Evolutionary conservation across 352 stramenopile species (phyloP).

Genomic region (Phytophthora pini): DNA sequence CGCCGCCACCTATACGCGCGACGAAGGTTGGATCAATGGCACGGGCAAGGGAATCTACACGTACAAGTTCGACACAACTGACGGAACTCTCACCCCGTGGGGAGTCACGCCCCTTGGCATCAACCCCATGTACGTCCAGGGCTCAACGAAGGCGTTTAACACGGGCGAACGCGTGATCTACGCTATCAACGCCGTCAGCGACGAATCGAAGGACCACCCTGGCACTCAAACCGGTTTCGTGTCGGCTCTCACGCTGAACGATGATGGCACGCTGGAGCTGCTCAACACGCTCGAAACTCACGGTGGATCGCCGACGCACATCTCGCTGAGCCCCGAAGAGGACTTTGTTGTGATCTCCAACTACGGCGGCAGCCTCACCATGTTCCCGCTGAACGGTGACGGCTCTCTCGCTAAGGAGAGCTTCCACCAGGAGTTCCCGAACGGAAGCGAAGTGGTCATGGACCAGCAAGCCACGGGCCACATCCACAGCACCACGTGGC

Average conservation of each 20-base stretch:
- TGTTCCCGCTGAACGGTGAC: slow-evolving; percentile 59
- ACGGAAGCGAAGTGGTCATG: slow-evolving; percentile 43
- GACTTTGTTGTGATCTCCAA: slow-evolving; percentile 68
- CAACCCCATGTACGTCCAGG: slow-evolving; percentile 76
- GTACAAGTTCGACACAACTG: slow-evolving; percentile 55
- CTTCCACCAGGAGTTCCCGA: slow-evolving; percentile 51
- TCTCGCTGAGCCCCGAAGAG: slow-evolving; percentile 54
- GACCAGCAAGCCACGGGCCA: slow-evolving; percentile 53
- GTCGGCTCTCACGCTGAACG: slow-evolving; percentile 46
- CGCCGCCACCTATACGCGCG: slow-evolving; percentile 64
- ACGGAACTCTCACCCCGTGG: slow-evolving; percentile 46
- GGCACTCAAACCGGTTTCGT: slow-evolving; percentile 57
- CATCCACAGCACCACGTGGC: slow-evolving; percentile 75
- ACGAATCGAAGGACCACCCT: slow-evolving; percentile 34
- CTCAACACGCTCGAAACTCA: slow-evolving; percentile 60
- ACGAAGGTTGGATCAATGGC: slow-evolving; percentile 75
- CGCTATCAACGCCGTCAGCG: slow-evolving; percentile 61
- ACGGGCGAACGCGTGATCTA: slow-evolving; percentile 47
- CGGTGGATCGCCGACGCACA: slow-evolving; percentile 53
- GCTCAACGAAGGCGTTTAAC: slow-evolving; percentile 37
- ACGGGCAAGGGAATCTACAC: slow-evolving; percentile 69
- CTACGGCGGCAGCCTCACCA: slow-evolving; percentile 65
- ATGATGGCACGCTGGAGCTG: slow-evolving; percentile 45
- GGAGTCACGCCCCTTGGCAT: slow-evolving; percentile 56
- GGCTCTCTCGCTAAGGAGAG: slow-evolving; percentile 46